Conservation (phyloP, 78 protist species). For the Dictyostelium capitatum region DNA sequence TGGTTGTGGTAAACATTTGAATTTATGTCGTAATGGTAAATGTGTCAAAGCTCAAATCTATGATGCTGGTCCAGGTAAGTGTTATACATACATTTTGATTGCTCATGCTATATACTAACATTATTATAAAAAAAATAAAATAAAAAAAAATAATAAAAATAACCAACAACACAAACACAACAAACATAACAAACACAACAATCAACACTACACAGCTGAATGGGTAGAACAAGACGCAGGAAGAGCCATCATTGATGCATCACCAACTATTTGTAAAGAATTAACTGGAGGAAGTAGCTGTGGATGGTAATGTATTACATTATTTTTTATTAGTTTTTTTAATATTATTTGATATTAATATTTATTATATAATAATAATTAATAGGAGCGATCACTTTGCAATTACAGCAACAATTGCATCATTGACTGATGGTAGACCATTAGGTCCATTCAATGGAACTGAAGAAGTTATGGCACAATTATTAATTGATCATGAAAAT, state of each 20-base stretch:
- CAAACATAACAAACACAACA: too few species aligned
- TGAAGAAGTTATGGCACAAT: constrained; percentile 15
- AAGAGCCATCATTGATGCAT: constrained; percentile 58
- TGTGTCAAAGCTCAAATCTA: constrained; percentile 55
- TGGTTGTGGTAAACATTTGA: constrained; percentile 65
- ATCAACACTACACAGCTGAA: too few species aligned
- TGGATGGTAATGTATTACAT: too few species aligned
- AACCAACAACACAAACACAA: too few species aligned
- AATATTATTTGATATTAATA: too few species aligned
- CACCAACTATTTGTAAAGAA: constrained; percentile 26
- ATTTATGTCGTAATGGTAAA: constrained; percentile 26
- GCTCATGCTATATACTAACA: too few species aligned
- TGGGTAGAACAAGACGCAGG: constrained; percentile 80
- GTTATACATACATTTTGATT: too few species aligned
- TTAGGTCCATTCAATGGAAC: constrained; percentile 81
- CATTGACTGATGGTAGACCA: constrained; percentile 45
- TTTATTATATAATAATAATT: too few species aligned
- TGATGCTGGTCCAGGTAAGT: constrained; percentile 14
- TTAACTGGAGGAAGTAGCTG: constrained; percentile 17
- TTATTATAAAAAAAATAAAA: too few species aligned
- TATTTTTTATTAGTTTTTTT: too few species aligned
- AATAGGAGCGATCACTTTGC: constrained; percentile 20
- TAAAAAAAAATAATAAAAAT: too few species aligned
- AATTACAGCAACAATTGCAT: constrained; percentile 36
- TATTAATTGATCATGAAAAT: constrained; percentile 18